Evolutionary conservation across 331 rosid genomes (phyloP).

Genomic region (Cydonia oblonga): DNA sequence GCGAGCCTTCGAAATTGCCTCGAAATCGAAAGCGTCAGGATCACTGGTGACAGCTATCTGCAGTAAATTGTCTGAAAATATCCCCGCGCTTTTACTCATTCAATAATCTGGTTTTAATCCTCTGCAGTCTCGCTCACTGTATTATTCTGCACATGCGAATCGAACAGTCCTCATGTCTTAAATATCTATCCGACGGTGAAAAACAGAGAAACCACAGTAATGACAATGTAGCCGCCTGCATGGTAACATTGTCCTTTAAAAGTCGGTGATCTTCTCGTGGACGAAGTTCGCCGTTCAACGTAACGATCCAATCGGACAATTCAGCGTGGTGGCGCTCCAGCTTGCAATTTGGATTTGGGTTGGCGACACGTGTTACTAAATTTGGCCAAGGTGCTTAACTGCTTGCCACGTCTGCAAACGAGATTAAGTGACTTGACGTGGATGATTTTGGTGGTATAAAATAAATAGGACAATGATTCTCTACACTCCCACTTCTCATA

Average conservation of each 20-base stretch:
- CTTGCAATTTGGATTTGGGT: neutral
- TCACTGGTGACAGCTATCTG: neutral
- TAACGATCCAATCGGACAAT: neutral
- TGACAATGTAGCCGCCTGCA: neutral
- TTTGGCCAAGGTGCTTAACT: too few relatives aligned
- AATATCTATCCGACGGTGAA: neutral
- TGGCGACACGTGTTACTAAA: constrained; percentile 6
- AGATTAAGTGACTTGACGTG: constrained; percentile 6
- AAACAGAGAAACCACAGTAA: neutral
- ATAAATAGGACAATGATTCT: too few relatives aligned
- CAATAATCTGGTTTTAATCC: too few relatives aligned
- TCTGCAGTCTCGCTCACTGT: neutral
- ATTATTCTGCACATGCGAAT: too few relatives aligned
- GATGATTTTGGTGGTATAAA: neutral
- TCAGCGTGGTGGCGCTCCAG: neutral
- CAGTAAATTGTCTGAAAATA: constrained; percentile 17
- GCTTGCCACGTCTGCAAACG: neutral
- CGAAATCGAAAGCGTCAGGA: neutral
- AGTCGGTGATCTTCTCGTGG: neutral
- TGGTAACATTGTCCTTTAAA: neutral
- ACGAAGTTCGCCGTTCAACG: neutral
- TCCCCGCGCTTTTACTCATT: neutral
- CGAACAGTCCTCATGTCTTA: neutral
- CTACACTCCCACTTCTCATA: too few relatives aligned
- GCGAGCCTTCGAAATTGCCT: constrained; percentile 17